A percentile compares a stretch with the other conserved stretches of the same genome.
Evolutionary conservation across 768 basidiomycete species (phyloP).

Genomic region (Leccinum sublutescens): DNA sequence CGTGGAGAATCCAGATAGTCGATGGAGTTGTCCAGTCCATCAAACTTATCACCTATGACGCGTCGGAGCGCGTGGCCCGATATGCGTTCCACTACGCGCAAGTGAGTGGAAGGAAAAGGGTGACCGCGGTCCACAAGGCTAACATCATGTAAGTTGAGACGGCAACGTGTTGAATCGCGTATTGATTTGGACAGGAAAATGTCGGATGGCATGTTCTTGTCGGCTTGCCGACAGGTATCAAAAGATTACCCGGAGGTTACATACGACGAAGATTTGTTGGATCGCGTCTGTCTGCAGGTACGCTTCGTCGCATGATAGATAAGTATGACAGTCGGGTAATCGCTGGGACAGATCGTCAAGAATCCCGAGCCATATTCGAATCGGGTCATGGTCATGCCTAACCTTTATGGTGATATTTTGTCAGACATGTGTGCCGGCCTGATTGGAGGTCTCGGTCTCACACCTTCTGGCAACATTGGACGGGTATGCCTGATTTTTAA

Average conservation of each 20-base stretch:
- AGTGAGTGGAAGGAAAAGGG: conserved; percentile 79
- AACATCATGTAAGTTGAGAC: conserved; percentile 84
- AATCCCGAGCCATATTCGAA: conserved; percentile 93
- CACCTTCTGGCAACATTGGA: conserved; percentile 97
- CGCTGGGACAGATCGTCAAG: conserved; percentile 67
- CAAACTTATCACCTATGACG: conserved; percentile 99
- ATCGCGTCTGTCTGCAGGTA: conserved; percentile 93
- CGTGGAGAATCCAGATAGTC: conserved; percentile 58
- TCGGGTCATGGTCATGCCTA: conserved; percentile 99
- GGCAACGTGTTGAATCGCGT: conserved; percentile 4
- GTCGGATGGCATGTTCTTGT: conserved; percentile 99
- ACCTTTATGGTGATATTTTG: conserved; percentile 92
- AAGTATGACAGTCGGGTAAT: not conserved
- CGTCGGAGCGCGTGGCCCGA: conserved; percentile 96
- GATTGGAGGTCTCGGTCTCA: conserved; percentile 96
- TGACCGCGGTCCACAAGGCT: conserved; percentile 99
- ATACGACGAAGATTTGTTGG: conserved; percentile 96
- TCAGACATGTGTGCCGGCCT: conserved; percentile 99
- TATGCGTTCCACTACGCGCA: conserved; percentile 99
- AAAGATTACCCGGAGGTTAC: conserved; percentile 92
- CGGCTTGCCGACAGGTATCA: conserved; percentile 93
- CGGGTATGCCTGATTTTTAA: conserved; percentile 50
- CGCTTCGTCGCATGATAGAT: conserved; percentile 12
- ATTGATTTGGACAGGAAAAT: conserved; percentile 74
- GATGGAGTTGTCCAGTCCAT: conserved; percentile 99